Conservation (phyloP, 2,329 filamentous ascomycete species). For the Trichophaea hybrida region DNA sequence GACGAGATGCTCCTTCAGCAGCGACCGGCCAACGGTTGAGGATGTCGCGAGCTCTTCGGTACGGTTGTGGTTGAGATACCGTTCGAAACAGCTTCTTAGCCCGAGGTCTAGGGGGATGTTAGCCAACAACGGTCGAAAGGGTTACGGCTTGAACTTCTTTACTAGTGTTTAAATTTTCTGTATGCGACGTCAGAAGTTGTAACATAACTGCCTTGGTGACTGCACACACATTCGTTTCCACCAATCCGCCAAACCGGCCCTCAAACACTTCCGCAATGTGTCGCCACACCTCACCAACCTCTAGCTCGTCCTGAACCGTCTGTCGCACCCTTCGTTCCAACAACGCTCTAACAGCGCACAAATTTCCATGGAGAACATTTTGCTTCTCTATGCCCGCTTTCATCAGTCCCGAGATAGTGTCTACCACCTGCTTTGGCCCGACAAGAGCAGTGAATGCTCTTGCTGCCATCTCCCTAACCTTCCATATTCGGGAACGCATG, state of each 20-base stretch:
- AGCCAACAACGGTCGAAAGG: not conserved
- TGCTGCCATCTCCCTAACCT: slow-evolving; percentile 66
- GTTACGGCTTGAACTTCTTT: not conserved
- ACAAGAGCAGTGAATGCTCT: slow-evolving; percentile 54
- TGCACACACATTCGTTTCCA: slow-evolving; percentile 8
- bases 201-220: slow-evolving; percentile 16
- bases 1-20: slow-evolving; percentile 14
- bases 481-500: slow-evolving; percentile 58
- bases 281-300: not conserved
- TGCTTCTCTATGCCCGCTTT: slow-evolving; percentile 28
- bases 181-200: slow-evolving; percentile 7
- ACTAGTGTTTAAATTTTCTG: not conserved
- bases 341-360: slow-evolving; percentile 44
- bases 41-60: slow-evolving; percentile 1
- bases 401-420: slow-evolving; percentile 33
- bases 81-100: not conserved
- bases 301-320: slow-evolving; percentile 34
- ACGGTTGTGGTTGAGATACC: not conserved
- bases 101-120: not conserved
- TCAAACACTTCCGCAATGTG: slow-evolving; percentile 1
- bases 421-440: slow-evolving; percentile 39
- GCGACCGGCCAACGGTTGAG: slow-evolving; percentile 13
- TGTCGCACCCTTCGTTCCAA: slow-evolving; percentile 39
- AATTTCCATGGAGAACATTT: slow-evolving; percentile 45
- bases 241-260: slow-evolving; percentile 4